Base-by-base conservation (phyloP, 108 stramenopile genomes). In the Bacterosira constricta region DNA sequence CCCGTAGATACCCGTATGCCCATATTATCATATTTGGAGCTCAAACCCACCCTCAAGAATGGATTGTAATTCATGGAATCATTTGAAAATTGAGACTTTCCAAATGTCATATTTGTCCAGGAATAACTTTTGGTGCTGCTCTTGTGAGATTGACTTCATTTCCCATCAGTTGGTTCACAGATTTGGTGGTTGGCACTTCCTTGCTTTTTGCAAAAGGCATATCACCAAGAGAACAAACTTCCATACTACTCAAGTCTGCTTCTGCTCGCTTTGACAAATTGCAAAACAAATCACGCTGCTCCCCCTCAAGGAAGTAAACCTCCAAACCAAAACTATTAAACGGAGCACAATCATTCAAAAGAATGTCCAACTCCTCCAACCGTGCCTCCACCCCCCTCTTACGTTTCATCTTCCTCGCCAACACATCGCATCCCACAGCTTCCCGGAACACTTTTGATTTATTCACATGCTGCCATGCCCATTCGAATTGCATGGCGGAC, bases 401-500 rank as follows among this genome's bases (percentile, higher is more conserved):
- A 0, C 84, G 52, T n/a, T 74, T 66, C 38, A 85, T 65, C 34
- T 53, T 64, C 35, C 53, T 63, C 15, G 86, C 86, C 17, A 55
- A n/a, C 25, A 25, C 20, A 21, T 69, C 67, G 26, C 21, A 52
- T 47, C 88, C 88, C 30, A 89, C 42, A 3, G 61, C 74, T 4
- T 54, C 80, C 20, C 88, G 58, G 1, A 86, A 84, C 4, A 60
- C 56, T 27, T 83, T 42, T 1, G 83, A 84, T 39, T 56, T 64
- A 42, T 70, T 54, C 41, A 67, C 70, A 53, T 86, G 83, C 47
- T 86, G 88, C 85, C 85, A 86, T 1, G 85, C 83, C 88, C 88
- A 86, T 52, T 89, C 88, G 54, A 89, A 89, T 34, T 85, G 78
- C 69, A 89, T 63, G 4, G 84, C 88, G 49, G 67, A 26, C n/a